These are phyloP conservation scores for Metschnikowia koreensis DNA, from an alignment of 805 yeast species.

Conservation along the genomic window DNA sequence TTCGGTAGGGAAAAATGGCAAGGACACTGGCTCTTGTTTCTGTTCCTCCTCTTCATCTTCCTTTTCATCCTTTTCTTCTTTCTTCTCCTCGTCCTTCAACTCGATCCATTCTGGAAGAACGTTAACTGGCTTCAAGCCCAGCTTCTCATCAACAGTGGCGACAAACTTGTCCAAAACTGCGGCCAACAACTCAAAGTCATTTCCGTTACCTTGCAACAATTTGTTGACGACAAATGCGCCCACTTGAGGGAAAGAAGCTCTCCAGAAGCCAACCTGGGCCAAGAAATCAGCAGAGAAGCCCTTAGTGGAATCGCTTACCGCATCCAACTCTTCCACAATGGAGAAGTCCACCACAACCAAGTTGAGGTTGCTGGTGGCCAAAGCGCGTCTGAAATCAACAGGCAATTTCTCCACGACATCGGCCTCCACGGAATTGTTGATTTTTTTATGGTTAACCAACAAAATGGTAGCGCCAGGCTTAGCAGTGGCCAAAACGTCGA, in stretches of 20 bases:
- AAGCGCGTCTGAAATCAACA: constrained; percentile 46
- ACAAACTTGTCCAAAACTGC: constrained; percentile 66
- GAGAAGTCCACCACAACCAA: constrained; percentile 62
- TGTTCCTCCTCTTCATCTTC: constrained; percentile 29
- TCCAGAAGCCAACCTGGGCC: constrained; percentile 80
- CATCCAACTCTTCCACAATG: constrained; percentile 59
- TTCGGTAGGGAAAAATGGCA: constrained; percentile 59
- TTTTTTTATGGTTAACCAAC: constrained; percentile 37
- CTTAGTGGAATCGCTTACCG: constrained; percentile 50
- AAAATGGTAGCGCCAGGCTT: constrained; percentile 53
- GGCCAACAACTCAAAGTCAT: constrained; percentile 76
- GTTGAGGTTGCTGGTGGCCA: constrained; percentile 51
- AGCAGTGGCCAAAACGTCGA: constrained; percentile 63
- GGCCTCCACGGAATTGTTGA: constrained; percentile 40
- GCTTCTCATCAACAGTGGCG: constrained; percentile 51
- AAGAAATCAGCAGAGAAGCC: constrained; percentile 75
- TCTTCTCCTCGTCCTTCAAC: constrained; percentile 23
- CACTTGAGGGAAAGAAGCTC: constrained; percentile 57
- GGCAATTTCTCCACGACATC: constrained; percentile 57
- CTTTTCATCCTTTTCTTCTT: constrained; percentile 18
- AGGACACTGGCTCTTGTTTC: constrained; percentile 18
- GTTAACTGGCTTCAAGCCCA: constrained; percentile 38
- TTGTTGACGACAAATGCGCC: constrained; percentile 70
- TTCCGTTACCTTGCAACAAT: constrained; percentile 76
- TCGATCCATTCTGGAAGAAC: constrained; percentile 35